Conservation (phyloP, 169 alveolate species). For the Cystoisospora suis region DNA sequence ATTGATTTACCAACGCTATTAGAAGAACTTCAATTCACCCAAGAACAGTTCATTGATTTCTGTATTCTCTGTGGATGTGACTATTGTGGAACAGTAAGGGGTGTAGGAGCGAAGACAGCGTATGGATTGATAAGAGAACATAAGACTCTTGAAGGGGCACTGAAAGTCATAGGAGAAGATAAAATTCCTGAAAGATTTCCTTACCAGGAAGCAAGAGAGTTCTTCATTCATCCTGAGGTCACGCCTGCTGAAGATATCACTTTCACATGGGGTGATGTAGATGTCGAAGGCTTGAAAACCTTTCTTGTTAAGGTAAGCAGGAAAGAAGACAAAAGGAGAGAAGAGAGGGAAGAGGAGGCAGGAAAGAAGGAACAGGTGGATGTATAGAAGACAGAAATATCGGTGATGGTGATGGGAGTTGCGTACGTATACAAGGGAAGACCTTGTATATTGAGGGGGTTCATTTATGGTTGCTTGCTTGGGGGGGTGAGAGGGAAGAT, state of each 20-base stretch:
- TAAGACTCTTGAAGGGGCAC: conserved; percentile 87
- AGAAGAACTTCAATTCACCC: conserved; percentile 81
- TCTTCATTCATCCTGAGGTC: conserved; percentile 77
- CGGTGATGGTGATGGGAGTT: too few relatives aligned
- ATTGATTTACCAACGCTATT: conserved; percentile 79
- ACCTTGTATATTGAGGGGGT: too few relatives aligned
- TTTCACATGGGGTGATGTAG: conserved; percentile 76
- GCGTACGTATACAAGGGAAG: too few relatives aligned
- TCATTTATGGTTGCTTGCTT: too few relatives aligned
- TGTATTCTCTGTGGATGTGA: conserved; percentile 99
- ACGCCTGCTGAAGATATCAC: conserved; percentile 38
- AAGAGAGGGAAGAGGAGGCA: not conserved
- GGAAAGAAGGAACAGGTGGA: not conserved
- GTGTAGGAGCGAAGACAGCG: conserved; percentile 96
- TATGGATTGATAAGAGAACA: conserved; percentile 88
- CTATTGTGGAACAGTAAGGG: conserved; percentile 93
- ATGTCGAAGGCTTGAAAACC: conserved; percentile 78
- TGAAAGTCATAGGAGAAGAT: conserved; percentile 77
- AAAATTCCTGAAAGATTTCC: conserved; percentile 77
- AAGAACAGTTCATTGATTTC: conserved; percentile 95
- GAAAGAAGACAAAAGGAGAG: not conserved
- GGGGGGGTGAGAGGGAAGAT: too few relatives aligned
- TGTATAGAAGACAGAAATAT: too few relatives aligned
- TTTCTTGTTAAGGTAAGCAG: conserved; percentile 79
- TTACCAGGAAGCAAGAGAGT: conserved; percentile 78